Conservation (phyloP, 768 basidiomycete species). For the Lactarius tabidus region DNA sequence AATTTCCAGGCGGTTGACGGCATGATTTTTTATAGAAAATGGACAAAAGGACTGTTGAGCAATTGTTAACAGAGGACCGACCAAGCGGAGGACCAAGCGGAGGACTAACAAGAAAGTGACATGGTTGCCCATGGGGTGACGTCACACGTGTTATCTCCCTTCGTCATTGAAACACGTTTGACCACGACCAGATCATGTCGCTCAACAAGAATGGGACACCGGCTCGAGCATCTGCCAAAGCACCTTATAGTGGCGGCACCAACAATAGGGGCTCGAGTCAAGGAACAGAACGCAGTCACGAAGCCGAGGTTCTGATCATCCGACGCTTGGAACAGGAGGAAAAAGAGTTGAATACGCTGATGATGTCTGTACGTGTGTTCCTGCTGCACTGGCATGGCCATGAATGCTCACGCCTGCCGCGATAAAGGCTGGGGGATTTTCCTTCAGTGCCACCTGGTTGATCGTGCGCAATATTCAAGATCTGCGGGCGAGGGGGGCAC, state of each 20-base stretch:
- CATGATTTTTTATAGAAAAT: not conserved
- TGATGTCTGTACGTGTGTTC: conserved; percentile 10
- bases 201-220: not conserved
- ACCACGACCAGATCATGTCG: not conserved
- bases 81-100: too few relatives aligned
- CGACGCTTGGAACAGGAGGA: not conserved
- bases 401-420: not conserved
- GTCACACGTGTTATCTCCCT: not conserved
- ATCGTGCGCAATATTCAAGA: not conserved
- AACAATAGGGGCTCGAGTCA: not conserved
- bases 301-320: not conserved
- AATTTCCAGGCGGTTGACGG: not conserved
- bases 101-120: not conserved
- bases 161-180: too few relatives aligned
- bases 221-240: too few relatives aligned
- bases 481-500: not conserved
- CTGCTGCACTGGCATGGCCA: not conserved
- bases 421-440: not conserved
- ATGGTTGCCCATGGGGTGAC: too few relatives aligned
- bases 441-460: not conserved
- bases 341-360: not conserved
- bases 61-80: too few relatives aligned
- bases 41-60: not conserved
- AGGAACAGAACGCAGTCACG: not conserved
- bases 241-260: not conserved